Percentiles rank a stretch among this genome's conserved stretches.
Conservation (phyloP, 768 basidiomycete genomes). For the Zangia roseola region DNA sequence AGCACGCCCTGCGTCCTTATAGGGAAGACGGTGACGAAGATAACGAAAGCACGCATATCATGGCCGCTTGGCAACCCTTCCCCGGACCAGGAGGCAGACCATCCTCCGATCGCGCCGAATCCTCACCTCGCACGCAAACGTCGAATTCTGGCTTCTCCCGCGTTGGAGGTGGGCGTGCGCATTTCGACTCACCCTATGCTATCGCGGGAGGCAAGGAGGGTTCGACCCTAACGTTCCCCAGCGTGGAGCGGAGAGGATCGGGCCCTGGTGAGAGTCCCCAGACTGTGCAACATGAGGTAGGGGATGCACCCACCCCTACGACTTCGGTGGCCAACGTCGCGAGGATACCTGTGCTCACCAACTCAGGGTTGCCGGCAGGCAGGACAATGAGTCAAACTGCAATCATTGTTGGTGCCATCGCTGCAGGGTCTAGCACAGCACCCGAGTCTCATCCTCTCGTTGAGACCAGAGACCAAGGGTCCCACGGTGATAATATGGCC, state of each 20-base stretch:
- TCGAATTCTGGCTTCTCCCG: slow-evolving; percentile 73
- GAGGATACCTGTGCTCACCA: slow-evolving; percentile 36
- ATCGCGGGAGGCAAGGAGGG: slow-evolving; percentile 49
- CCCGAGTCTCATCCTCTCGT: slow-evolving; percentile 23
- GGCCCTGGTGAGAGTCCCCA: slow-evolving; percentile 22
- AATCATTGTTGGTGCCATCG: slow-evolving; percentile 61
- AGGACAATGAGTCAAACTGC: slow-evolving; percentile 84
- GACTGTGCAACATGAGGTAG: slow-evolving; percentile 31
- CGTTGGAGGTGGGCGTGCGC: slow-evolving; percentile 84
- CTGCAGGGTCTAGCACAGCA: slow-evolving; percentile 13
- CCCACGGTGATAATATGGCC: slow-evolving; percentile 17
- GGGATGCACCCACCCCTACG: slow-evolving; percentile 50
- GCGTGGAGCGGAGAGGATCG: slow-evolving; percentile 45
- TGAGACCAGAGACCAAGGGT: slow-evolving; percentile 17
- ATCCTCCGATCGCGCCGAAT: slow-evolving; percentile 27
- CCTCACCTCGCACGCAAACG: slow-evolving; percentile 27
- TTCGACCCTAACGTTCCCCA: slow-evolving; percentile 68
- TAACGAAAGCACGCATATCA: slow-evolving; percentile 76
- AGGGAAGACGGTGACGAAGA: slow-evolving; percentile 73
- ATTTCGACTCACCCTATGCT: slow-evolving; percentile 83
- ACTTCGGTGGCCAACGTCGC: slow-evolving; percentile 48
- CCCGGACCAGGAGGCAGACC: slow-evolving; percentile 37
- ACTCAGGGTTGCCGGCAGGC: slow-evolving; percentile 49
- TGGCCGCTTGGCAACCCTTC: slow-evolving; percentile 91
- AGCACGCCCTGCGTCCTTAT: slow-evolving; percentile 75